Percentiles rank a stretch among this genome's conserved stretches.
Evolutionary conservation across 2,329 filamentous ascomycete genomes (phyloP).

Genomic region (Aspergillus ibericus): DNA sequence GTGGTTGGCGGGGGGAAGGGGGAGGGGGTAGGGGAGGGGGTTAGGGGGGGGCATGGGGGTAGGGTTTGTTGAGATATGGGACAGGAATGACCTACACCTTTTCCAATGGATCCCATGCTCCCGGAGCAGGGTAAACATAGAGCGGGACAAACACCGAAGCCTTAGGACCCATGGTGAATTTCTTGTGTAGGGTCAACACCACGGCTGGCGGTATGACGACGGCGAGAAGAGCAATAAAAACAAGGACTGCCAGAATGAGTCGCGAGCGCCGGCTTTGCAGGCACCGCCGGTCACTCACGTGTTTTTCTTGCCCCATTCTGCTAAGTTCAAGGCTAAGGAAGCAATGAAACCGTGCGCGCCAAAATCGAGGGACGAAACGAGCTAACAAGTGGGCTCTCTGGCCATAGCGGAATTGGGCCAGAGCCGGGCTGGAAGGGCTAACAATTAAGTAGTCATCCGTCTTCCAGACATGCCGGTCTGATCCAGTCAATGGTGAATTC

Average conservation of each 20-base stretch:
- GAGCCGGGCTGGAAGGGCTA: slow-evolving; percentile 16
- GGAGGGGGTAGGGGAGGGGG: slow-evolving; percentile 5
- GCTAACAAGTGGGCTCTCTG: slow-evolving; percentile 19
- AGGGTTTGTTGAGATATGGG: not conserved
- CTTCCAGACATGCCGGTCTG: slow-evolving; percentile 4
- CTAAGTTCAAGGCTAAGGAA: slow-evolving; percentile 13
- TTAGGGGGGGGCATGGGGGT: not conserved
- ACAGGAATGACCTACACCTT: slow-evolving; percentile 39
- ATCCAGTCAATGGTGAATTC: no score
- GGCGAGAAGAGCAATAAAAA: slow-evolving; percentile 32
- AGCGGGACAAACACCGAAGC: slow-evolving; percentile 50
- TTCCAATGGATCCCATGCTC: slow-evolving; percentile 49
- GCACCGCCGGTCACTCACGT: slow-evolving; percentile 33
- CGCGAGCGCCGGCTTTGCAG: slow-evolving; percentile 32
- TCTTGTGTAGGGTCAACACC: slow-evolving; percentile 35
- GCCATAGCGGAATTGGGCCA: slow-evolving; percentile 12
- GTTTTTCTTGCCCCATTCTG: slow-evolving; percentile 28
- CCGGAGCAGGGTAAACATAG: slow-evolving; percentile 51
- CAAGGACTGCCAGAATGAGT: slow-evolving; percentile 26
- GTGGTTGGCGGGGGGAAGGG: slow-evolving; percentile 12
- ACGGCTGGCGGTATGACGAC: slow-evolving; percentile 35
- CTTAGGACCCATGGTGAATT: slow-evolving; percentile 38
- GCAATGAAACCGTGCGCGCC: slow-evolving; percentile 10
- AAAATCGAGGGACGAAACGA: slow-evolving; percentile 15
- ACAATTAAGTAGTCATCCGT: slow-evolving; percentile 21